Conservation (phyloP, 2,329 filamentous ascomycete species). For the Talaromyces funiculosus region DNA sequence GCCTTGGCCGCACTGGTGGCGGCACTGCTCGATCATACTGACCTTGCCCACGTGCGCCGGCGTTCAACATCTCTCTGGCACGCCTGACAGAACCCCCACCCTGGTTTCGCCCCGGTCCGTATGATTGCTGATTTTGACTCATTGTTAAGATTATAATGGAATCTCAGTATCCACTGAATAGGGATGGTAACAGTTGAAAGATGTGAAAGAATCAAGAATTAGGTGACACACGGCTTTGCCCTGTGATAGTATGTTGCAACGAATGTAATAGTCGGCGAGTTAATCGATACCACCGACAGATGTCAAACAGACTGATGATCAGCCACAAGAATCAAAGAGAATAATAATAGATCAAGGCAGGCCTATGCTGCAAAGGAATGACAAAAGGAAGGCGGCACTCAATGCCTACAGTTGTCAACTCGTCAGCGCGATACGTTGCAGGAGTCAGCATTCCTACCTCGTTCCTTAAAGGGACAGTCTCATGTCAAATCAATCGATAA, state of each 20-base stretch:
- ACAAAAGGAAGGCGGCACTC: conserved; percentile 13
- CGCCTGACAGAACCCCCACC: conserved; percentile 12
- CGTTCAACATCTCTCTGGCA: conserved; percentile 12
- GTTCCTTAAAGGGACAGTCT: background rate
- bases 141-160: background rate
- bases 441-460: conserved; percentile 4
- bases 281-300: background rate
- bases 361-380: conserved; percentile 10
- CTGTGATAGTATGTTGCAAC: background rate
- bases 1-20: conserved; percentile 37
- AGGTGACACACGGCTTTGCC: background rate
- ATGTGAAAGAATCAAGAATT: background rate
- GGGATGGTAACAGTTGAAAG: background rate
- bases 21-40: conserved; percentile 28
- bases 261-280: background rate
- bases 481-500: conserved; percentile 4
- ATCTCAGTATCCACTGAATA: background rate
- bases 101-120: background rate
- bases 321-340: background rate
- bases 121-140: conserved; percentile 10
- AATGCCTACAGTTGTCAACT: conserved; percentile 11
- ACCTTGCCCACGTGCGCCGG: background rate
- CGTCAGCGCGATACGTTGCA: background rate
- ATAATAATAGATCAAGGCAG: conserved; percentile 3
- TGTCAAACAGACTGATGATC: background rate